These are phyloP conservation scores for Volvariella surrecta DNA, from an alignment of 1,284 basidiomycete genomes.

Conservation along the genomic window DNA sequence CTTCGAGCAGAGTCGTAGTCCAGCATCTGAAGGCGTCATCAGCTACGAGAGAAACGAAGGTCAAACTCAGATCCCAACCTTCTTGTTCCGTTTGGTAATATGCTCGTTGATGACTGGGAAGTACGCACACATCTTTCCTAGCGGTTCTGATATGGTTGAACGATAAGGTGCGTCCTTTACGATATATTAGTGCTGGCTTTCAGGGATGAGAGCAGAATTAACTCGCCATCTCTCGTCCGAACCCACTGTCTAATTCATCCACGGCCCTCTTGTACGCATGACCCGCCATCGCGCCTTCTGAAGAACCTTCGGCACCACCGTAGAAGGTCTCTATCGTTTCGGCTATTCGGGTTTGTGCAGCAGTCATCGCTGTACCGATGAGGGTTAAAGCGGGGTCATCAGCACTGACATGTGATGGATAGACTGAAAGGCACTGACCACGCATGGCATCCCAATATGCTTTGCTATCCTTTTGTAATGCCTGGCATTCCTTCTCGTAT, in stretches of 20 bases:
- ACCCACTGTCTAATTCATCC: conserved; percentile 86
- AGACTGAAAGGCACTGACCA: conserved; percentile 35
- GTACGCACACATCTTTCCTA: conserved; percentile 94
- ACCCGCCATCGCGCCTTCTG: conserved; percentile 93
- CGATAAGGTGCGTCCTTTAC: conserved; percentile 87
- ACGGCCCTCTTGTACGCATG: conserved; percentile 95
- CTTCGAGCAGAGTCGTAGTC: conserved; percentile 94
- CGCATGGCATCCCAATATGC: conserved; percentile 92
- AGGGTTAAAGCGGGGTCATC: neutral
- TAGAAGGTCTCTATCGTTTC: conserved; percentile 96
- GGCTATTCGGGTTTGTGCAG: conserved; percentile 88
- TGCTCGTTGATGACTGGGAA: conserved; percentile 94
- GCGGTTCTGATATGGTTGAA: conserved; percentile 90
- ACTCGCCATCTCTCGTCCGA: conserved; percentile 79
- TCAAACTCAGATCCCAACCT: conserved; percentile 40
- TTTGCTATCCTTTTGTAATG: conserved; percentile 93
- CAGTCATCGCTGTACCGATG: conserved; percentile 70
- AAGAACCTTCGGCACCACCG: conserved; percentile 72
- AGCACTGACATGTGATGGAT: too few species aligned
- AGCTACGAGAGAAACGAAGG: neutral
- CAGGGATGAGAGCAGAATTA: conserved; percentile 3
- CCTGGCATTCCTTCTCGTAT: conserved; percentile 89
- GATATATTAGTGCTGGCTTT: neutral
- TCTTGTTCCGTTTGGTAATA: conserved; percentile 93
- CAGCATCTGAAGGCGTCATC: conserved; percentile 50